These are phyloP conservation scores for Boletus semigastroideus DNA, from an alignment of 1,284 basidiomycete genomes.

Conservation along the genomic window DNA sequence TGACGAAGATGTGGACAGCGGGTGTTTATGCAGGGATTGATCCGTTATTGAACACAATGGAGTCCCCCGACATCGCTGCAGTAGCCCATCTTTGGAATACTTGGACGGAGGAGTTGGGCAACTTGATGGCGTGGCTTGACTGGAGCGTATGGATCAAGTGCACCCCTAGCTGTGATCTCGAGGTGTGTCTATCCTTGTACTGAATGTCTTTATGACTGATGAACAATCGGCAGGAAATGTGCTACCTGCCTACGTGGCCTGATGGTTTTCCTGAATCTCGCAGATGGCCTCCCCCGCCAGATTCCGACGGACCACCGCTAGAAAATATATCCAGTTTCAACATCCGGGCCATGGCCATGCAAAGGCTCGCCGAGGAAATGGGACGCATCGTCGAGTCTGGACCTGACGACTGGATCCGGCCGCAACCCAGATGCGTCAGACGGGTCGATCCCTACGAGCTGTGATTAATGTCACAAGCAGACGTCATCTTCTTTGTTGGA, in stretches of 20 bases:
- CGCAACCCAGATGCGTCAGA: slow-evolving; percentile 24
- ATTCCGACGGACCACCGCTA: not conserved
- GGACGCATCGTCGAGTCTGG: not conserved
- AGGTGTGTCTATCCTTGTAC: slow-evolving; percentile 24
- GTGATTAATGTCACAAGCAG: not conserved
- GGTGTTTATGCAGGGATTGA: slow-evolving; percentile 38
- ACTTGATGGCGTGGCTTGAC: slow-evolving; percentile 42
- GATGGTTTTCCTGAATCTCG: slow-evolving; percentile 14
- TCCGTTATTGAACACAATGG: not conserved
- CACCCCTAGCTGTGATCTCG: slow-evolving; percentile 33
- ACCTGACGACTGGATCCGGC: slow-evolving; percentile 24
- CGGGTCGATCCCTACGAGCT: slow-evolving; percentile 13
- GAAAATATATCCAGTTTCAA: not conserved
- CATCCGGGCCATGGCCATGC: not conserved
- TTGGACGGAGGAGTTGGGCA: slow-evolving; percentile 30
- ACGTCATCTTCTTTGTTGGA: no score
- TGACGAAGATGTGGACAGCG: slow-evolving; percentile 44
- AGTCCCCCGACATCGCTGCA: not conserved
- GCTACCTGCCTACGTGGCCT: slow-evolving; percentile 50
- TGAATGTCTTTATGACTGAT: not conserved
- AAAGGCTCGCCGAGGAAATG: not conserved
- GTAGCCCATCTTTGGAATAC: slow-evolving; percentile 10
- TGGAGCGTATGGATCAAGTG: slow-evolving; percentile 43
- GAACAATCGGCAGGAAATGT: slow-evolving; percentile 39
- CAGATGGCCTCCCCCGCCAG: not conserved